Conservation (phyloP, 768 basidiomycete genomes). For the Lactarius psammicola region DNA sequence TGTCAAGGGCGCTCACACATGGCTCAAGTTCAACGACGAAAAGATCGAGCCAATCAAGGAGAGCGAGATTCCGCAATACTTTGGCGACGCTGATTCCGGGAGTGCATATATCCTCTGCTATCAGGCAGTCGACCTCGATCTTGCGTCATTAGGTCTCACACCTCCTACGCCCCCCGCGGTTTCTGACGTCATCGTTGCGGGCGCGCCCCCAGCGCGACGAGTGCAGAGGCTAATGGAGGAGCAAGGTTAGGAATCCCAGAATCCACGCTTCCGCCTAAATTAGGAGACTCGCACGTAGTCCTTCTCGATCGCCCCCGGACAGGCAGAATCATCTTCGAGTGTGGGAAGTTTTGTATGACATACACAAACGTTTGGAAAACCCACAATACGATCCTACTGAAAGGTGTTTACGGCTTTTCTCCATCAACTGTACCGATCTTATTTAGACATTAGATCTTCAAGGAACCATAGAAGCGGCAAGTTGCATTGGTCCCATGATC, state of each 20-base stretch:
- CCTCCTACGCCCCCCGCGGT: constrained; percentile 31
- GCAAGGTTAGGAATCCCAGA: constrained; percentile 7
- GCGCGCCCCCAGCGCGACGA: background rate
- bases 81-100: constrained; percentile 85
- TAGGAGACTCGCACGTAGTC: constrained; percentile 15
- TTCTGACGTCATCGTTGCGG: constrained; percentile 25
- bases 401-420: constrained; percentile 4
- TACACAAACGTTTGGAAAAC: constrained; percentile 22
- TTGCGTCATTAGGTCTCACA: constrained; percentile 65
- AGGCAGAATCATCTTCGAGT: constrained; percentile 22
- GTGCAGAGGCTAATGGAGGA: background rate
- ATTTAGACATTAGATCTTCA: constrained; percentile 19
- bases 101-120: constrained; percentile 97
- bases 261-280: constrained; percentile 17
- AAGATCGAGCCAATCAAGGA: constrained; percentile 87
- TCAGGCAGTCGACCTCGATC: constrained; percentile 87
- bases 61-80: constrained; percentile 87
- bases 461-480: constrained; percentile 18
- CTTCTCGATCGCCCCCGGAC: constrained; percentile 12
- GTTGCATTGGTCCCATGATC: constrained; percentile 7
- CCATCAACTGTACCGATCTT: background rate
- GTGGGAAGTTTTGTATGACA: constrained; percentile 19
- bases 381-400: constrained; percentile 11
- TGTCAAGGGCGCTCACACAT: constrained; percentile 75
- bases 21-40: constrained; percentile 97